Evolutionary conservation across 176 grass and related monocot genomes (phyloP), one percentile per base, ranked within the genome.

Genomic region (Zea luxurians): DNA sequence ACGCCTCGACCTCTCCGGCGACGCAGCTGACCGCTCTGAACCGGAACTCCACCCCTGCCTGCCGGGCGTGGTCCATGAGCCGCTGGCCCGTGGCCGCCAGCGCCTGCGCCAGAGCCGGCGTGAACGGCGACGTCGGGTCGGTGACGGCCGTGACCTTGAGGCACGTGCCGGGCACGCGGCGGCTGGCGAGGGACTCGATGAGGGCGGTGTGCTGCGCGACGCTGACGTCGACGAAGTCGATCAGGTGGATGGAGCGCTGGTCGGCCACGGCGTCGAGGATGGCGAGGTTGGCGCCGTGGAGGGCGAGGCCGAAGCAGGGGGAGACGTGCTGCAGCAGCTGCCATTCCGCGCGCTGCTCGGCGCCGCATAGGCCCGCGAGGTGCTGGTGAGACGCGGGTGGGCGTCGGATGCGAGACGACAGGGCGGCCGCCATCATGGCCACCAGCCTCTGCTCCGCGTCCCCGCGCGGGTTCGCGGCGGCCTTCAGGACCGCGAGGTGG

Each of bases 41-140:
- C 17, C 75, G 64, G 75, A 89, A 80, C 40, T 68, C 62, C 9
- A 99, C 46, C 41, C 85, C 86, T 8, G 42, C 77, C 9, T 37
- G 83, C 71, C 91, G 81, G 0, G 92, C 92, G 6, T 87, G 58
- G 71, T 77, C 74, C 79, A 38, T 80, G 63, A 99, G 87, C 16
- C 35, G 54, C 11, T 95, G 81, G 13, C 68, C 90, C 11, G 86
- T 84, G 66, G 48, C 69, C 7, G 71, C 13, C 18, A 86, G 68
- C 48, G 64, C 76, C 74, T 7, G 77, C 66, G 48, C 18, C 10
- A 74, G 50, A 3, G 81, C 73, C 7, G 49, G 72, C 55, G 83
- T 74, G 83, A 92, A 97, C 6, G 89, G 89, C 6, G 91, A 97
- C 35, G 87, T 64, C 13, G 94, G 94, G 74, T 97, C 94, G n/a